Evolutionary conservation across 2,329 filamentous ascomycete genomes (phyloP).

Genomic region (Arthroderma sp.): DNA sequence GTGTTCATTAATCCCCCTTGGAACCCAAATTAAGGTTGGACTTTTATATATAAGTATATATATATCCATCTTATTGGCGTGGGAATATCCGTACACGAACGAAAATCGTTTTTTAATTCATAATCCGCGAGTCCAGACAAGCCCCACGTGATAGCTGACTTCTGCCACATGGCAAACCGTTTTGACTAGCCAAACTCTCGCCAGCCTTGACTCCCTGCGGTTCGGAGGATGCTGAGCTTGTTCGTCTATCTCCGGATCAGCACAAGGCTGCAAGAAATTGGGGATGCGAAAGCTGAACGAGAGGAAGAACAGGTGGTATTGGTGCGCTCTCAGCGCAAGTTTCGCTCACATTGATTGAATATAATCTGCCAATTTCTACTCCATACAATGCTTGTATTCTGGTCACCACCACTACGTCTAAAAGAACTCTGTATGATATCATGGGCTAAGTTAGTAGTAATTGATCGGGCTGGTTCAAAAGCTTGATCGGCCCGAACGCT

Average conservation of each 20-base stretch:
- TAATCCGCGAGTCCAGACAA: neutral
- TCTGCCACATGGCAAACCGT: neutral
- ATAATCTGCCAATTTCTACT: neutral
- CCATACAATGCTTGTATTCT: neutral
- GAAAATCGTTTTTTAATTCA: neutral
- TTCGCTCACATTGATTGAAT: neutral
- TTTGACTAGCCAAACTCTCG: constrained; percentile 1
- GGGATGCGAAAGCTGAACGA: neutral
- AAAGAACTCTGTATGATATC: neutral
- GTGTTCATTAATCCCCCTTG: neutral
- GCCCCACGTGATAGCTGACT: neutral
- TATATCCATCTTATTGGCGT: neutral
- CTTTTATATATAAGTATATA: no score
- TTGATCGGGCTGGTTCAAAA: neutral
- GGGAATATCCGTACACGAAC: neutral
- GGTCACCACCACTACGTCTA: neutral
- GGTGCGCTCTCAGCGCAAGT: neutral
- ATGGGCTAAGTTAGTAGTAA: neutral
- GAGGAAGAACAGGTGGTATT: neutral
- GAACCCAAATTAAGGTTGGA: neutral
- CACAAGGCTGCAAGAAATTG: neutral
- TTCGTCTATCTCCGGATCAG: neutral
- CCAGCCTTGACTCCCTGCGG: neutral
- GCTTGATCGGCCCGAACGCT: neutral
- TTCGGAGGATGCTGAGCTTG: neutral